Evolutionary conservation across 768 basidiomycete genomes (phyloP), one percentile per base, ranked within the genome.

Genomic region (Inosperma sp.): DNA sequence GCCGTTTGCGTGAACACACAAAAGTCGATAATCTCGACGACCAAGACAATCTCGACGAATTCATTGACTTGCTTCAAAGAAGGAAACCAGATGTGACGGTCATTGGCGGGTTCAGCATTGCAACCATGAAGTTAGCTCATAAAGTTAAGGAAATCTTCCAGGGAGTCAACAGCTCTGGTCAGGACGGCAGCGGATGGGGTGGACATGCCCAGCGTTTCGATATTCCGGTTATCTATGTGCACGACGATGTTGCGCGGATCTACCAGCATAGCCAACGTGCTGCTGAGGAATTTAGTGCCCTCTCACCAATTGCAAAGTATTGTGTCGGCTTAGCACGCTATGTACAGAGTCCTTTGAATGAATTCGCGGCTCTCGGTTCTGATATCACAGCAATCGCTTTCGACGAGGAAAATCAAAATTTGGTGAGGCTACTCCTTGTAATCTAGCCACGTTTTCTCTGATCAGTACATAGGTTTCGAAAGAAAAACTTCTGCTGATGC

Each of bases 271-370:
- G 89, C 62, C 78, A 82, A 52, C 86, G 94, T 30, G 91, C 91
- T 2, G 74, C 78, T 23, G 83, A 83, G 45, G 96, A 98, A 68
- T 93, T 91, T 62, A 82, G 83, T 41, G 75, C 84, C 0, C 71
- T 95, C 35, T 81, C 90, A 0, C 71, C 80, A 4, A 83, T 85
- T 39, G 87, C 85, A 27, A 88, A 90, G 66, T 99, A 97, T 63
- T 97, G 95, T 61, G 77, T 98, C 41, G 96, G 92, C 46, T 72
- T 99, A 56, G 94, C 93, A 31, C 83, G 96, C 51, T 98, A 93
- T 61, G 77, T 81, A 5, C 96, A 98, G 69, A 95, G 84, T 62
- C 96, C 96, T 2, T 68, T 98, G 59, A 95, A 91, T 62, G 96
- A 98, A 65, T 94, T 89, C 63, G 88, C 90, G 14, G 91, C 94